These are phyloP conservation scores for Candida pseudoviswanathii DNA, from an alignment of 1,139 yeast genomes.

Conservation along the genomic window DNA sequence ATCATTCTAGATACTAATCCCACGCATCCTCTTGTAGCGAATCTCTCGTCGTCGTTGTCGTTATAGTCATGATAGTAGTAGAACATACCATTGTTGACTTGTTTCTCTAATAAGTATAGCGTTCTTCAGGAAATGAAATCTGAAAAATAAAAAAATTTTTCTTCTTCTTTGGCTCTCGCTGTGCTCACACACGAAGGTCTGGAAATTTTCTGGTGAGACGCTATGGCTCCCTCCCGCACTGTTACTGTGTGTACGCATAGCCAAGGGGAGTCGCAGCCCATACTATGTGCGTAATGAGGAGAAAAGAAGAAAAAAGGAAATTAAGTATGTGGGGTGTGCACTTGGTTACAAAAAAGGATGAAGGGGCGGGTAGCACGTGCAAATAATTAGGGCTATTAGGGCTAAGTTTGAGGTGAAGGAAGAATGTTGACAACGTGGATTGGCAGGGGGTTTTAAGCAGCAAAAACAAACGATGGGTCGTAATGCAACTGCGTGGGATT, in stretches of 20 bases:
- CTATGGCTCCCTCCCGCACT: not conserved
- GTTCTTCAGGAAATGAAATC: not conserved
- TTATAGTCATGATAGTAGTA: no score
- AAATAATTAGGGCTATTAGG: constrained; percentile 7
- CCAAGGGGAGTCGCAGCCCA: not conserved
- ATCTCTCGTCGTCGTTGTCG: no score
- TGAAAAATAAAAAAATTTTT: constrained; percentile 4
- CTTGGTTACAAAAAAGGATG: not conserved
- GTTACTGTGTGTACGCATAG: not conserved
- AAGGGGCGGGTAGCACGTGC: not conserved
- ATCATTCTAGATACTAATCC: no score
- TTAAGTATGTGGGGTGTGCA: not conserved
- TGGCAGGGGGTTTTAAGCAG: no score
- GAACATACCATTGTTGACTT: constrained; percentile 9
- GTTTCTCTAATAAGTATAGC: constrained; percentile 5
- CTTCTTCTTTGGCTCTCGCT: not conserved
- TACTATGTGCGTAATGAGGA: not conserved
- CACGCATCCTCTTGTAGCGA: no score
- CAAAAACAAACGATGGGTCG: no score
- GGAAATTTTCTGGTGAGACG: not conserved
- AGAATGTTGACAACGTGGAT: not conserved
- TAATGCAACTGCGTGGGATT: not conserved
- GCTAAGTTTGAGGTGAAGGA: not conserved
- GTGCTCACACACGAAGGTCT: not conserved
- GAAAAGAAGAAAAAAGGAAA: not conserved